Evolutionary conservation across 2,329 filamentous ascomycete genomes (phyloP).

Genomic region (Gnomoniopsis sp.): DNA sequence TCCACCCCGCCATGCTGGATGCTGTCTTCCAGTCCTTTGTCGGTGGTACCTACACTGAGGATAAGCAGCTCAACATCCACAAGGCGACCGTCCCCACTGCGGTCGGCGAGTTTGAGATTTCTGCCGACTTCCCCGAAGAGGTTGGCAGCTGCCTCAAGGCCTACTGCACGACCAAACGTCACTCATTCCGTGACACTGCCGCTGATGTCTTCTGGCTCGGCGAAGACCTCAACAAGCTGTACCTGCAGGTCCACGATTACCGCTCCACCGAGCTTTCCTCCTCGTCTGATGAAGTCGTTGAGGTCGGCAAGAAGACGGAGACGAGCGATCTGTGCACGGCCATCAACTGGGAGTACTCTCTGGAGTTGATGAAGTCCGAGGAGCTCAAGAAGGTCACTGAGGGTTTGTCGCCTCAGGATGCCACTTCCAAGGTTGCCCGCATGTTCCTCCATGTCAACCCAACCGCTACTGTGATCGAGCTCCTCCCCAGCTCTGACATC

Average conservation of each 20-base stretch:
- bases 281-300: slow-evolving; percentile 10
- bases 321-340: slow-evolving; percentile 11
- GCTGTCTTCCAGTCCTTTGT: slow-evolving; percentile 44
- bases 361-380: slow-evolving; percentile 13
- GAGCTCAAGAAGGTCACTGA: slow-evolving; percentile 7
- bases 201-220: slow-evolving; percentile 12
- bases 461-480: slow-evolving; percentile 6
- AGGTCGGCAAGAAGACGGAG: slow-evolving; percentile 12
- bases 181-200: slow-evolving; percentile 10
- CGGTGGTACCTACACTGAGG: slow-evolving; percentile 9
- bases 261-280: slow-evolving; percentile 13
- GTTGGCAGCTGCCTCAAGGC: slow-evolving; percentile 12
- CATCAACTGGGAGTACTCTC: slow-evolving; percentile 13
- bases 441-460: slow-evolving; percentile 16
- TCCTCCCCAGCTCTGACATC: neutral
- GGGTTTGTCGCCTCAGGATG: neutral
- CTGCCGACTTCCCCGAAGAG: slow-evolving; percentile 9
- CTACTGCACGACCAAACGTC: slow-evolving; percentile 13
- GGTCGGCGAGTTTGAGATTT: slow-evolving; percentile 15
- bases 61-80: slow-evolving; percentile 12
- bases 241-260: slow-evolving; percentile 14
- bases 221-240: slow-evolving; percentile 3
- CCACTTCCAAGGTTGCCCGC: slow-evolving; percentile 1
- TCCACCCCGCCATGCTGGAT: slow-evolving; percentile 56
- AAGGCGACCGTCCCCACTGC: slow-evolving; percentile 12